These are phyloP conservation scores for Fusarium metavorans DNA, from an alignment of 2,329 filamentous ascomycete species.

Conservation along the genomic window DNA sequence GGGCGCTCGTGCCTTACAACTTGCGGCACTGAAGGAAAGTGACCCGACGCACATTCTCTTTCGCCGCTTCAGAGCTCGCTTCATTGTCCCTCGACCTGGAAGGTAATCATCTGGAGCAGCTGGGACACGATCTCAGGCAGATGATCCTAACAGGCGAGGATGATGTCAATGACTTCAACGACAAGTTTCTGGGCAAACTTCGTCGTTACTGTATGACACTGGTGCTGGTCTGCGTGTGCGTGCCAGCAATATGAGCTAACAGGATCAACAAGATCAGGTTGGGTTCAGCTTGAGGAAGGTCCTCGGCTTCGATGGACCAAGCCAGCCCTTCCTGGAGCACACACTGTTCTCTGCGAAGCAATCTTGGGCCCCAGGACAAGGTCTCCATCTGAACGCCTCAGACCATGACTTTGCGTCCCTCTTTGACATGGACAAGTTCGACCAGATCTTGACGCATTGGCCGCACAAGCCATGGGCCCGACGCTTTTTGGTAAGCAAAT, in stretches of 20 bases:
- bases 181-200: slow-evolving; percentile 9
- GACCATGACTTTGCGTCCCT: slow-evolving; percentile 15
- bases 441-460: background rate
- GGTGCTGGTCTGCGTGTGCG: background rate
- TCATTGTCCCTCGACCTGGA: slow-evolving; percentile 18
- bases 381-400: slow-evolving; percentile 1
- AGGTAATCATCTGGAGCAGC: slow-evolving; percentile 10
- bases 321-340: background rate
- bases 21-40: slow-evolving; percentile 1
- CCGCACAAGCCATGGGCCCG: background rate
- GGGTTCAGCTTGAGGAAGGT: slow-evolving; percentile 5
- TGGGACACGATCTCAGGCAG: background rate
- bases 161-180: slow-evolving; percentile 6
- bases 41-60: slow-evolving; percentile 22
- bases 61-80: slow-evolving; percentile 1
- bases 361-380: slow-evolving; percentile 12
- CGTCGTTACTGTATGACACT: slow-evolving; percentile 12
- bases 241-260: background rate
- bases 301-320: slow-evolving; percentile 9
- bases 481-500: slow-evolving; percentile 10
- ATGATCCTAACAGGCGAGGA: slow-evolving; percentile 13
- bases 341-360: background rate
- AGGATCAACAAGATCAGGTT: slow-evolving; percentile 9
- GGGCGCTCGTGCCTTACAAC: slow-evolving; percentile 1
- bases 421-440: slow-evolving; percentile 1